Evolutionary conservation across 768 basidiomycete species (phyloP).

Genomic region (Heimioporus sp.): DNA sequence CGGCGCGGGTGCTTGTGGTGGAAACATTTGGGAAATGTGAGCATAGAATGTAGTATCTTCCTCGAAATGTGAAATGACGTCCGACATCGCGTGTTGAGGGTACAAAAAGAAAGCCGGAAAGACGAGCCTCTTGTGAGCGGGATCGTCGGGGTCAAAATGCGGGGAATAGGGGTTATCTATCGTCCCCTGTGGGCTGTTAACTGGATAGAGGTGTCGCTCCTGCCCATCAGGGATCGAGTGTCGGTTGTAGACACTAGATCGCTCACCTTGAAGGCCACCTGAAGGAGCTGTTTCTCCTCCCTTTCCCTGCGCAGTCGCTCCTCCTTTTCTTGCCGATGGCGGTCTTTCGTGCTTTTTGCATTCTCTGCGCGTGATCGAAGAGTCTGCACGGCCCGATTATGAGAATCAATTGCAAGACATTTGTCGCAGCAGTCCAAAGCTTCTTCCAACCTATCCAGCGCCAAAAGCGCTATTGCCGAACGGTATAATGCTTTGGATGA

Average conservation of each 20-base stretch:
- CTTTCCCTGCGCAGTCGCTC: conserved; percentile 49
- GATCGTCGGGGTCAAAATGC: conserved; percentile 65
- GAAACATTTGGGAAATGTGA: conserved; percentile 82
- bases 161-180: conserved; percentile 58
- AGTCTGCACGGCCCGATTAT: conserved; percentile 51
- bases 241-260: not conserved
- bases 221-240: conserved; percentile 30
- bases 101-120: conserved; percentile 93
- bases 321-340: conserved; percentile 47
- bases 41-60: conserved; percentile 82
- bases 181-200: conserved; percentile 49
- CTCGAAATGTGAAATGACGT: conserved; percentile 82
- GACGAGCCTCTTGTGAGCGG: conserved; percentile 57
- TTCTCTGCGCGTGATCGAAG: conserved; percentile 48
- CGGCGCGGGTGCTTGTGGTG: conserved; percentile 59
- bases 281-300: conserved; percentile 52
- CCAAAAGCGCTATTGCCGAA: conserved; percentile 73
- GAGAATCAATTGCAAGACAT: conserved; percentile 57
- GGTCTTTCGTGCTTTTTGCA: conserved; percentile 48
- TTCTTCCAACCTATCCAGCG: conserved; percentile 75
- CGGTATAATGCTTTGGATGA: conserved; percentile 87
- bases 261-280: conserved; percentile 64
- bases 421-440: conserved; percentile 78
- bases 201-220: conserved; percentile 69
- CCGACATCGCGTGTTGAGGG: conserved; percentile 85